phyloP scores from a whole-genome alignment of 768 basidiomycete species.

The Calocera viscosa region DNA sequence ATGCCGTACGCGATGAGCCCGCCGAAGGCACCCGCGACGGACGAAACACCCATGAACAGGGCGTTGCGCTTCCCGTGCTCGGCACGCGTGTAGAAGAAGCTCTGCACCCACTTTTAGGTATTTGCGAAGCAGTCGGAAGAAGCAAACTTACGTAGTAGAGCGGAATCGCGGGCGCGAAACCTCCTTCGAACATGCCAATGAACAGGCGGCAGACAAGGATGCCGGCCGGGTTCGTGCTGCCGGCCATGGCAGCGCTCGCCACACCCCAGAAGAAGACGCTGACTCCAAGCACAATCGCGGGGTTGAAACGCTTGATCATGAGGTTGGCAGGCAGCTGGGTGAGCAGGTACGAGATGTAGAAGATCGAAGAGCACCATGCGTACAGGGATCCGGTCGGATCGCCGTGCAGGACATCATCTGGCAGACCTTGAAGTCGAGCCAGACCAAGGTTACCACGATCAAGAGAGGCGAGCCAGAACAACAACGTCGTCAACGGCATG shows the following conservation, averaged over 20 bases:
- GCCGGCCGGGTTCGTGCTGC: slow-evolving; percentile 35
- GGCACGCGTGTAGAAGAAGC: slow-evolving; percentile 61
- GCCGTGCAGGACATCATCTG: slow-evolving; percentile 49
- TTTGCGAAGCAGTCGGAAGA: slow-evolving; percentile 27
- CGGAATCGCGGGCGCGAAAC: slow-evolving; percentile 65
- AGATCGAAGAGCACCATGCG: slow-evolving; percentile 64
- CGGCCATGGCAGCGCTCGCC: neutral
- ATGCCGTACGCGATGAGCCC: slow-evolving; percentile 71
- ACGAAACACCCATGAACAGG: slow-evolving; percentile 74
- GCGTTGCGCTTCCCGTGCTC: slow-evolving; percentile 67
- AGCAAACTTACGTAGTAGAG: slow-evolving; percentile 52
- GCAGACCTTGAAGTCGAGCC: slow-evolving; percentile 60
- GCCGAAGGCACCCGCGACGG: slow-evolving; percentile 72
- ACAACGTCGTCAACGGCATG: slow-evolving; percentile 13
- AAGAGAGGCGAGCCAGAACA: slow-evolving; percentile 32
- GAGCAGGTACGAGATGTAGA: slow-evolving; percentile 55
- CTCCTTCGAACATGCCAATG: slow-evolving; percentile 63
- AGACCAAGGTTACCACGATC: slow-evolving; percentile 58
- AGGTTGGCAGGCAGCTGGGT: neutral
- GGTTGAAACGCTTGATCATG: neutral
- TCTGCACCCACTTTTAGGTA: neutral
- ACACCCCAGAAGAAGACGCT: neutral
- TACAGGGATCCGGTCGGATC: slow-evolving; percentile 56
- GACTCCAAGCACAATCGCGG: neutral
- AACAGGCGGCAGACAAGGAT: slow-evolving; percentile 46